phyloP scores from a whole-genome alignment of 2,329 filamentous ascomycete species.

The Beauveria medogensis region DNA sequence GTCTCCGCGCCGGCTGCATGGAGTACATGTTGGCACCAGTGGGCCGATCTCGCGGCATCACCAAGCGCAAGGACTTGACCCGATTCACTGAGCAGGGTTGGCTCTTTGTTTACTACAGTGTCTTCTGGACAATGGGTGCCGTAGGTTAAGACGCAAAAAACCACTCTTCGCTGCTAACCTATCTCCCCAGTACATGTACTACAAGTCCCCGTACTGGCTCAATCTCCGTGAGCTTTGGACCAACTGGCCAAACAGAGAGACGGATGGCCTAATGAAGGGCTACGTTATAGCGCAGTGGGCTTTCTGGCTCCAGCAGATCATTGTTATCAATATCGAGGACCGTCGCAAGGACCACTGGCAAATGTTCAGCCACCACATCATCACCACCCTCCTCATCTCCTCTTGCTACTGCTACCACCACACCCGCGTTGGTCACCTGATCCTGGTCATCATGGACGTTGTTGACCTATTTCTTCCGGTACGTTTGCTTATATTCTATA shows the following conservation, averaged over 20 bases:
- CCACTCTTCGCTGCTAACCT: not conserved
- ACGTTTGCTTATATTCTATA: conserved; percentile 25
- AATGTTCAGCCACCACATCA: conserved; percentile 91
- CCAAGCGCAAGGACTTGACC: conserved; percentile 65
- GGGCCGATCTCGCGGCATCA: conserved; percentile 63
- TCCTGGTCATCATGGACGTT: conserved; percentile 87
- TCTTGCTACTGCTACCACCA: conserved; percentile 81
- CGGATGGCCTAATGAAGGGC: conserved; percentile 68
- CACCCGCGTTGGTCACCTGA: conserved; percentile 79
- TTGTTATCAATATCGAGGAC: conserved; percentile 92
- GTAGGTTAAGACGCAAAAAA: conserved; percentile 43
- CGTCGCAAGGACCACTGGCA: conserved; percentile 90
- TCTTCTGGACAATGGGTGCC: conserved; percentile 78
- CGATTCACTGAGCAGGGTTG: conserved; percentile 93
- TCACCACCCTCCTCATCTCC: conserved; percentile 75
- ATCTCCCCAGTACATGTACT: conserved; percentile 63
- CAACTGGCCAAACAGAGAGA: conserved; percentile 72
- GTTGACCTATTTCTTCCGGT: conserved; percentile 85
- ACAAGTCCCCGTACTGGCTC: conserved; percentile 68
- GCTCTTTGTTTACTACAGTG: conserved; percentile 73
- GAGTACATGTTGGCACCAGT: conserved; percentile 79
- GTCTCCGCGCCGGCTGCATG: conserved; percentile 74
- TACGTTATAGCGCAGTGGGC: conserved; percentile 87
- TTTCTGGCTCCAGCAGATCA: conserved; percentile 90
- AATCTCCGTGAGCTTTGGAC: conserved; percentile 75